Evolutionary conservation across 2,329 filamentous ascomycete genomes (phyloP).

Genomic region (Fusarium nelsonii): DNA sequence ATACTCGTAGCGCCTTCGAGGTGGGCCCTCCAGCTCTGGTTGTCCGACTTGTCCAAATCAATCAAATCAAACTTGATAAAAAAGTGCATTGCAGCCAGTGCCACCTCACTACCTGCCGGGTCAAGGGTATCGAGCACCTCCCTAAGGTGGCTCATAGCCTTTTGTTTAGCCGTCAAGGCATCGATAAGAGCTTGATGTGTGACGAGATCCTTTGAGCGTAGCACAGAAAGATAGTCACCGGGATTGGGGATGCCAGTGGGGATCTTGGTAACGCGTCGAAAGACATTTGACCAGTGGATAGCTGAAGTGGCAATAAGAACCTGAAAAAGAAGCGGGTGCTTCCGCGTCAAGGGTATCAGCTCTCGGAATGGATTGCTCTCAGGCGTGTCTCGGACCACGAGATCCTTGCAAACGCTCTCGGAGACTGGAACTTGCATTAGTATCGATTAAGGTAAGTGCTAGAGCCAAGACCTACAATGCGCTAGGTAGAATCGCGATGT

Average conservation of each 20-base stretch:
- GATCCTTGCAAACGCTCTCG: slow-evolving; percentile 65
- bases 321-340: slow-evolving; percentile 61
- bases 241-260: slow-evolving; percentile 51
- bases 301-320: slow-evolving; percentile 64
- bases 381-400: slow-evolving; percentile 62
- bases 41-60: slow-evolving; percentile 58
- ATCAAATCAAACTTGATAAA: slow-evolving; percentile 66
- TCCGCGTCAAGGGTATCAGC: slow-evolving; percentile 61
- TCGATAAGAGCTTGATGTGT: slow-evolving; percentile 59
- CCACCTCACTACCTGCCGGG: slow-evolving; percentile 59
- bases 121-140: slow-evolving; percentile 56
- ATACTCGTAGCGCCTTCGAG: slow-evolving; percentile 61
- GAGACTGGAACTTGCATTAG: slow-evolving; percentile 55
- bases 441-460: slow-evolving; percentile 23
- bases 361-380: slow-evolving; percentile 63
- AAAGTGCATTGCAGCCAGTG: slow-evolving; percentile 63
- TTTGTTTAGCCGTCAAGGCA: slow-evolving; percentile 61
- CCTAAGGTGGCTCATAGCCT: slow-evolving; percentile 59
- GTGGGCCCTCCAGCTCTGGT: slow-evolving; percentile 60
- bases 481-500: slow-evolving; percentile 62
- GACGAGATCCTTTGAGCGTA: slow-evolving; percentile 55
- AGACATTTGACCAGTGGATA: slow-evolving; percentile 62
- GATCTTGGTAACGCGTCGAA: slow-evolving; percentile 52
- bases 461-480: slow-evolving; percentile 57
- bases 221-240: slow-evolving; percentile 53